A percentile compares a stretch with the other conserved stretches of the same genome.
phyloP scores from a whole-genome alignment of 306 rosid genomes.

The Mimosa pudica region DNA sequence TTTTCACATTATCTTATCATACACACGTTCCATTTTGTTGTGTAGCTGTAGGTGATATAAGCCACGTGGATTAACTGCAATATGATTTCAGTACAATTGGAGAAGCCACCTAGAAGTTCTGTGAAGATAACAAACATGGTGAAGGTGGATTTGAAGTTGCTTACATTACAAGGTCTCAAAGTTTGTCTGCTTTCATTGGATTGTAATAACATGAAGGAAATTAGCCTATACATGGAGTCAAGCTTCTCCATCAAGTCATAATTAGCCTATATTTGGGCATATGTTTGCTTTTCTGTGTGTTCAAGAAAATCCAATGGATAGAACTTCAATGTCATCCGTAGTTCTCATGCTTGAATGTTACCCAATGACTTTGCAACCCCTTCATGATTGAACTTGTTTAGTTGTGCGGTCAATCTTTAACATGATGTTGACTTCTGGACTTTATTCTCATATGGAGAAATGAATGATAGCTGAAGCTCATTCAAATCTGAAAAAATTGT shows the following conservation, averaged over 20 bases:
- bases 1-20: conserved; percentile 11
- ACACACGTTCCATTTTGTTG: background rate
- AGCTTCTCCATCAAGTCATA: no score
- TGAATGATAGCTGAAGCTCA: no score
- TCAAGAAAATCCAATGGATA: background rate
- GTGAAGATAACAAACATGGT: conserved; percentile 47
- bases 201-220: background rate
- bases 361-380: background rate
- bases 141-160: conserved; percentile 63
- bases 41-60: conserved; percentile 35
- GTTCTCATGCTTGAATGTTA: no score
- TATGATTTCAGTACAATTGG: conserved; percentile 43
- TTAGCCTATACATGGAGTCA: background rate
- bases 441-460: no score
- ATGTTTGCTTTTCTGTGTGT: background rate
- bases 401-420: no score
- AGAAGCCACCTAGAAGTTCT: conserved; percentile 53
- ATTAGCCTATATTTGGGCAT: no score
- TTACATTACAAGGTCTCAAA: conserved; percentile 51
- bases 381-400: no score
- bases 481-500: no score
- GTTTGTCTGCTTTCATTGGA: background rate
- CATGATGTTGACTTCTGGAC: no score
- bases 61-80: conserved; percentile 43
- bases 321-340: background rate